Percentiles rank a stretch among this genome's conserved stretches.
These are phyloP conservation scores for Populus euphratica DNA, from an alignment of 345 rosid species.

Conservation along the genomic window DNA sequence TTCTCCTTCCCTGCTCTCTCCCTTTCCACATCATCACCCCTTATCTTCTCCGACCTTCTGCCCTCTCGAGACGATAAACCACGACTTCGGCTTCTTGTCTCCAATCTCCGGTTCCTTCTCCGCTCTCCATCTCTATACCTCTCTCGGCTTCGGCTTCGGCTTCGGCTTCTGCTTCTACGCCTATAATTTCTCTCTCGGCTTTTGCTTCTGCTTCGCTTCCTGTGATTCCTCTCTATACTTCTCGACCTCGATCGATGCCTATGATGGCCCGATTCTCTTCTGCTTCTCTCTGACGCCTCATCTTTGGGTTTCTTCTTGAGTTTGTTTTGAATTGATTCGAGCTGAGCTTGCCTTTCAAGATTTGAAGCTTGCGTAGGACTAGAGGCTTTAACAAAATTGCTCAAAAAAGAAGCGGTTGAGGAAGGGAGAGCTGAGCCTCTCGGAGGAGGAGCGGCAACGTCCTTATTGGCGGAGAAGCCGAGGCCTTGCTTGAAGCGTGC, in stretches of 20 bases:
- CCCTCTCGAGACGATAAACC: constrained; percentile 29
- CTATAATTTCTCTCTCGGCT: constrained; percentile 25
- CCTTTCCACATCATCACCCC: constrained; percentile 4
- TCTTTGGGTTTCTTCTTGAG: constrained; percentile 44
- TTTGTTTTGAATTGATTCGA: constrained; percentile 64
- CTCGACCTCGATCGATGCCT: constrained; percentile 29
- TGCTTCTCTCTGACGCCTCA: constrained; percentile 9
- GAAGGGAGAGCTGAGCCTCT: constrained; percentile 50
- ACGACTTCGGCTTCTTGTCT: constrained; percentile 34
- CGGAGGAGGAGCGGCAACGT: constrained; percentile 30
- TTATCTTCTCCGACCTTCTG: constrained; percentile 27
- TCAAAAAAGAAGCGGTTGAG: constrained; percentile 64
- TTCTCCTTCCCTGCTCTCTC: constrained; percentile 23
- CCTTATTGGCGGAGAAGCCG: constrained; percentile 54
- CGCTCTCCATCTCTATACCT: constrained; percentile 15
- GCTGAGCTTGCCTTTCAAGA: constrained; percentile 55
- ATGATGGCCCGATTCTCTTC: constrained; percentile 1
- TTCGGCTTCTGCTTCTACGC: constrained; percentile 27
- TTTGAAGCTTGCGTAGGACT: constrained; percentile 47
- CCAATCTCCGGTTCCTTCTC: constrained; percentile 28
- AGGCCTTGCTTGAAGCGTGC: constrained; percentile 97
- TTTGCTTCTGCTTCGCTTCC: constrained; percentile 32
- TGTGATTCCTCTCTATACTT: constrained; percentile 19
- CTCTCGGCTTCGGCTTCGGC: constrained; percentile 22
- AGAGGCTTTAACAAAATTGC: constrained; percentile 70